Evolutionary conservation across 2,329 filamentous ascomycete genomes (phyloP).

Genomic region (Ambrosiella cleistominuta): DNA sequence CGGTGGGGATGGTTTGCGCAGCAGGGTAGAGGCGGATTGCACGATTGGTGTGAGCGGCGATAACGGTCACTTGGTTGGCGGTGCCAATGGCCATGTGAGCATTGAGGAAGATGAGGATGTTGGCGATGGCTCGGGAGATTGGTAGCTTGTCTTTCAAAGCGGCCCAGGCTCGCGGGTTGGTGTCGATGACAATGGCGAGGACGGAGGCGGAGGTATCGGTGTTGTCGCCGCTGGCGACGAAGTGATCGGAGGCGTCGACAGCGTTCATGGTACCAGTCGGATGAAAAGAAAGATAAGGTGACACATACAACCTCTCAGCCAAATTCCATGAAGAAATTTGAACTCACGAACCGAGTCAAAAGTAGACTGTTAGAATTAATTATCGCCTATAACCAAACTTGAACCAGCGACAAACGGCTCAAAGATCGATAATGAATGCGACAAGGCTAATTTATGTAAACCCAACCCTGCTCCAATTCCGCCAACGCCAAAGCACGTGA

Average conservation of each 20-base stretch:
- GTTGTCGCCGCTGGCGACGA: slow-evolving; percentile 24
- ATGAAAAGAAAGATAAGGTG: not conserved
- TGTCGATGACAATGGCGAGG: slow-evolving; percentile 81
- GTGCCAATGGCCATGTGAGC: slow-evolving; percentile 89
- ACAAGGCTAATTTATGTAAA: not conserved
- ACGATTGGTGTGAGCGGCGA: slow-evolving; percentile 75
- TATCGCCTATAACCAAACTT: not conserved
- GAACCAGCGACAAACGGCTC: slow-evolving; percentile 2
- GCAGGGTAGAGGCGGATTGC: slow-evolving; percentile 79
- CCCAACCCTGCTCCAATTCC: not conserved
- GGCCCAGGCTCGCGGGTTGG: slow-evolving; percentile 88
- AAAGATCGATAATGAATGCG: slow-evolving; percentile 2
- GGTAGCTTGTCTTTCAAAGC: slow-evolving; percentile 57
- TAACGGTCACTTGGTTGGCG: slow-evolving; percentile 77
- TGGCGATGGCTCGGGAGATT: slow-evolving; percentile 66
- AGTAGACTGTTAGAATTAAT: not conserved
- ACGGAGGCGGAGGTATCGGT: slow-evolving; percentile 52
- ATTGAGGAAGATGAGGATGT: slow-evolving; percentile 91
- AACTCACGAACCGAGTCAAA: too few species aligned
- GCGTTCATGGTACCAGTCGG: slow-evolving; percentile 28
- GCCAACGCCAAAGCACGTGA: slow-evolving; percentile 10
- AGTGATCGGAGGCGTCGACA: slow-evolving; percentile 42
- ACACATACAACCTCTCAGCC: not conserved
- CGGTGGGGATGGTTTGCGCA: slow-evolving; percentile 19
- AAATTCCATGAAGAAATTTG: not conserved